Evolutionary conservation across 441 rosid species (phyloP).

Genomic region (Arabidopsis lyrata): DNA sequence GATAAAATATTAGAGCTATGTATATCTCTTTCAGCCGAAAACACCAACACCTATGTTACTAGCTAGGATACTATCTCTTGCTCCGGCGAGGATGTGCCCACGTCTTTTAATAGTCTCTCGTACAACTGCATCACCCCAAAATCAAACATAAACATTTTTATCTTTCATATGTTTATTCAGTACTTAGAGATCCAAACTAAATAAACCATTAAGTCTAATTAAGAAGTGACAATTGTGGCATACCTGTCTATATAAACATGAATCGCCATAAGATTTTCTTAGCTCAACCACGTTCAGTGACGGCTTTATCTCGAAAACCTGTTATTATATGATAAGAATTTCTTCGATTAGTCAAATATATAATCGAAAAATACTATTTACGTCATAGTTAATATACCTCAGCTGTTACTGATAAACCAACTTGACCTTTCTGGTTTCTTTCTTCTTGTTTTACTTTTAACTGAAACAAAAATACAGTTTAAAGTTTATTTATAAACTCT

Average conservation of each 20-base stretch:
- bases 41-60: conserved; percentile 37
- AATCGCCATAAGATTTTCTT: conserved; percentile 85
- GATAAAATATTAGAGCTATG: conserved; percentile 1
- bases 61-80: too few species aligned
- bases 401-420: conserved; percentile 80
- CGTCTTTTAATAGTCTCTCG: conserved; percentile 68
- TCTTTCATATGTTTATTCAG: too few species aligned
- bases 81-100: conserved; percentile 57
- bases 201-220: too few species aligned
- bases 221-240: not conserved
- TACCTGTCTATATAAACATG: conserved; percentile 87
- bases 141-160: not conserved
- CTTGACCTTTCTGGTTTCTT: conserved; percentile 53
- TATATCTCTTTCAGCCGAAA: conserved; percentile 15
- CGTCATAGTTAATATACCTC: conserved; percentile 59
- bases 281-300: conserved; percentile 87
- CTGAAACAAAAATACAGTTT: conserved; percentile 45
- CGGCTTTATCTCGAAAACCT: conserved; percentile 75
- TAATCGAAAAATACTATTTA: not conserved
- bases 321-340: not conserved
- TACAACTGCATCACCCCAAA: conserved; percentile 71
- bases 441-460: conserved; percentile 77
- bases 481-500: not conserved
- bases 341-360: conserved; percentile 35
- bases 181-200: too few species aligned